These are phyloP conservation scores for Cordyceps cicadae DNA, from an alignment of 2,329 filamentous ascomycete genomes.

Conservation along the genomic window DNA sequence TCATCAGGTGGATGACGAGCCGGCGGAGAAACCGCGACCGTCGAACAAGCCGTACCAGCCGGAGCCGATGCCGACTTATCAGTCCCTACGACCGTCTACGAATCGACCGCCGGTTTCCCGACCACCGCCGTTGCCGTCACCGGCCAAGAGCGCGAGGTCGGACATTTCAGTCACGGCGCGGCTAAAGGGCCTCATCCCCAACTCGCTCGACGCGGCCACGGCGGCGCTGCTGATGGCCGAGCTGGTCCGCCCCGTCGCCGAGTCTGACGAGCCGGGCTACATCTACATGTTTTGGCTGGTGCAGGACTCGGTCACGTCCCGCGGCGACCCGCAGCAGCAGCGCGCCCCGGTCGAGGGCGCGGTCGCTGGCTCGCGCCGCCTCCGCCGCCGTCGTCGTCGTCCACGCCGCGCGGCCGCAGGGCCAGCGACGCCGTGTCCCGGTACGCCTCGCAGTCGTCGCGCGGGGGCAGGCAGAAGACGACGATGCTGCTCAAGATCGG, in stretches of 20 bases:
- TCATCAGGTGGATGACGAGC: conserved; percentile 31
- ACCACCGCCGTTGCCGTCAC: conserved; percentile 19
- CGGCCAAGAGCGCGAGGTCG: conserved; percentile 24
- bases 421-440: conserved; percentile 48
- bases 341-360: conserved; percentile 48
- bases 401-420: conserved; percentile 37
- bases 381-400: conserved; percentile 39
- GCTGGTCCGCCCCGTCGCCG: conserved; percentile 56
- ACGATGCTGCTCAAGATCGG: conserved; percentile 63
- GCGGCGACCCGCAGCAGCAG: conserved; percentile 30
- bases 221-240: conserved; percentile 67
- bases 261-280: conserved; percentile 75
- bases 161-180: conserved; percentile 23
- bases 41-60: conserved; percentile 12
- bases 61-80: conserved; percentile 17
- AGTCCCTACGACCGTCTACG: conserved; percentile 16
- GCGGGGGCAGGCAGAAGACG: conserved; percentile 16
- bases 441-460: conserved; percentile 31
- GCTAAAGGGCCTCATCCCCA: conserved; percentile 53
- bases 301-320: conserved; percentile 33
- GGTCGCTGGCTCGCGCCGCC: conserved; percentile 49
- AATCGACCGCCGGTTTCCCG: conserved; percentile 16
- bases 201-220: conserved; percentile 55
- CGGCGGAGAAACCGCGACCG: conserved; percentile 3
- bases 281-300: conserved; percentile 99